Percentiles rank a stretch among this genome's conserved stretches.
phyloP scores from a whole-genome alignment of 108 stramenopile genomes.

The Aureococcus anophagefferens region DNA sequence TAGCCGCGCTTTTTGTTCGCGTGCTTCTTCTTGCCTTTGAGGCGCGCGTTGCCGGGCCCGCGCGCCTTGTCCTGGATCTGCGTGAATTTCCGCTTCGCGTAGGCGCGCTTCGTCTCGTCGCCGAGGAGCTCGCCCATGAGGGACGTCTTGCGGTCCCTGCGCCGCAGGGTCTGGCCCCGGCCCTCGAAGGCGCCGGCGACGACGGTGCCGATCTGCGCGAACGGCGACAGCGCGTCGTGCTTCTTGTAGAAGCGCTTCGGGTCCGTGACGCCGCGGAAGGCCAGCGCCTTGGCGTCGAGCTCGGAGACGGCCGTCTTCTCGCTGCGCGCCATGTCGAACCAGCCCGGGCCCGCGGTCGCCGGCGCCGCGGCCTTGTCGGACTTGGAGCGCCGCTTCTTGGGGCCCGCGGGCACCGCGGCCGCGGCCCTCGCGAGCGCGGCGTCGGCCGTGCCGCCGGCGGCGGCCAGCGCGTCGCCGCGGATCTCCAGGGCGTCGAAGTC shows the following conservation, averaged over 20 bases:
- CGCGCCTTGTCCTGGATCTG: background rate
- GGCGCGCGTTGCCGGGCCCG: background rate
- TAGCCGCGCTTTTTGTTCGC: too few species aligned
- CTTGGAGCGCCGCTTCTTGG: background rate
- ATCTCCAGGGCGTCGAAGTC: too few species aligned
- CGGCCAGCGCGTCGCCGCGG: too few species aligned
- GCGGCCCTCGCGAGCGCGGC: background rate
- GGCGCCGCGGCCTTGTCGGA: background rate
- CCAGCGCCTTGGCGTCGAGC: background rate
- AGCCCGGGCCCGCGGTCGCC: background rate
- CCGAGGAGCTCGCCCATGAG: background rate
- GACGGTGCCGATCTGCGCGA: background rate
- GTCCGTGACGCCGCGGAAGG: background rate
- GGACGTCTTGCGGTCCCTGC: background rate
- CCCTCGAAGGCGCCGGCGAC: background rate
- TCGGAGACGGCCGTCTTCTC: background rate
- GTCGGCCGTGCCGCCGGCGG: background rate
- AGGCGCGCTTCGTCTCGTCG: background rate
- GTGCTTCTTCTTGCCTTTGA: background rate
- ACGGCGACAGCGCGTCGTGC: background rate
- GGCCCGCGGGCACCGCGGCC: background rate
- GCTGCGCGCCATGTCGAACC: background rate
- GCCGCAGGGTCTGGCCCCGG: background rate
- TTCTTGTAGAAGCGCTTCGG: background rate
- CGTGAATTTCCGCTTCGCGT: background rate